Evolutionary conservation across 768 basidiomycete genomes (phyloP), one percentile per base, ranked within the genome.

Genomic region (Rhodotorula graminis): DNA sequence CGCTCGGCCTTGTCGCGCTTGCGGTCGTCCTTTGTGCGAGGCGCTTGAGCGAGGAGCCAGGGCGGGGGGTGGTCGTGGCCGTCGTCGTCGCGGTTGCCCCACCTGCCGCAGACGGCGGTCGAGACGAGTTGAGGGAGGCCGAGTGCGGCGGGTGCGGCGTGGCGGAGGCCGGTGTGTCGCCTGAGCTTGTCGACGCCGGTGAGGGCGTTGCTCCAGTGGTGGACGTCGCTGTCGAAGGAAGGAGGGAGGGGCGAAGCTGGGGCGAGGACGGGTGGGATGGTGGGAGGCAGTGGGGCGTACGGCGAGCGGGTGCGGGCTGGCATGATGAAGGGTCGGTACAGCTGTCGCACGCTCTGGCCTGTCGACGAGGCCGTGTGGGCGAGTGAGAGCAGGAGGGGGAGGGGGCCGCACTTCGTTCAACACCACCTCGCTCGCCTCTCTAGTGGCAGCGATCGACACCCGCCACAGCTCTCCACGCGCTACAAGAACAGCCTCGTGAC

Each of bases 181-280:
- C 68, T n/a, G 2, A 31, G 31, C 1, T 16, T 25, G 56, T 69
- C 68, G 18, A 14, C 18, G 12, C 16, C 29, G 1, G 57, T 31
- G 55, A 69, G 61, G 3, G 23, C 33, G 12, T 21, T 27, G 0
- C 27, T 33, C 25, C 31, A 37, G 29, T 27, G 11, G 11, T 21
- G 27, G 37, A 53, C 14, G 29, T 4, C 2, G 37, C 5, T 1
- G 21, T 29, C 7, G 57, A 29, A 23, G 1, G 47, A 19, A 27
- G 40, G 19, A 6, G 63, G 25, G 7, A 29, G 25, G 7, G 59
- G 62, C 1, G 69, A 70, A 18, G 69, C 31, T 0, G 69, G 69
- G 19, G 69, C 69, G 57, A 70, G 63, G 57, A 65, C n/a, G 58
- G 9, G 18, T 1, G 69, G 69, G 42, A 65, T 29, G 16, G 40